These are phyloP conservation scores for Aspergillaceae sp. DNA, from an alignment of 2,329 filamentous ascomycete genomes.

Conservation along the genomic window DNA sequence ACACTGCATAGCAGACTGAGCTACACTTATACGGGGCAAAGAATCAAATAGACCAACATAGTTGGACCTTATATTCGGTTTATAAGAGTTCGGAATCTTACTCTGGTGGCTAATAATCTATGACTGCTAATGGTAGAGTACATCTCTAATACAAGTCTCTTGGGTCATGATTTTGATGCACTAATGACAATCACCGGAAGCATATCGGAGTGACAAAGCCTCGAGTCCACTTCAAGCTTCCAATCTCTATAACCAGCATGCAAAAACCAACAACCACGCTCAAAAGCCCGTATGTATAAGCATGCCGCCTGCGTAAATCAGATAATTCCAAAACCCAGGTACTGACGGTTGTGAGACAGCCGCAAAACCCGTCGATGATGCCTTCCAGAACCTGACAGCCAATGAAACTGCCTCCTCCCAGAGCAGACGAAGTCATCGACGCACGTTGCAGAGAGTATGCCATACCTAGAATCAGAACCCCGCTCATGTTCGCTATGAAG, in stretches of 20 bases:
- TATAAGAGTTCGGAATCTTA: neutral
- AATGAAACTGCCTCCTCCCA: conserved; percentile 37
- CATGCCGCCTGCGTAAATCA: conserved; percentile 43
- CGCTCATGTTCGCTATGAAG: conserved; percentile 66
- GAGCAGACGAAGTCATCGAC: conserved; percentile 24
- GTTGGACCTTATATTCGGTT: too few relatives aligned
- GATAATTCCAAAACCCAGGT: conserved; percentile 55
- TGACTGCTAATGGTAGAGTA: neutral
- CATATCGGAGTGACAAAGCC: conserved; percentile 38
- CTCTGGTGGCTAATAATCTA: neutral
- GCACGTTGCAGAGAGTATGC: conserved; percentile 66
- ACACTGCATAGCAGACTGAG: too few relatives aligned
- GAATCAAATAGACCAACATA: too few relatives aligned
- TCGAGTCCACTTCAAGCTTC: conserved; percentile 61
- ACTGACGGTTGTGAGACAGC: conserved; percentile 55
- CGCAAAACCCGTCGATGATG: conserved; percentile 56
- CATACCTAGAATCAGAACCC: conserved; percentile 64
- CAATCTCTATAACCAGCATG: conserved; percentile 62
- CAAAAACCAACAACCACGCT: conserved; percentile 55
- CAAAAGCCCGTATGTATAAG: conserved; percentile 57
- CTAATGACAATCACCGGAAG: neutral
- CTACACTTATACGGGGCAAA: too few relatives aligned
- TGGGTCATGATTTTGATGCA: conserved; percentile 1
- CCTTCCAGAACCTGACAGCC: conserved; percentile 59
- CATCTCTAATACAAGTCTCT: conserved; percentile 1